Evolutionary conservation across 768 basidiomycete genomes (phyloP), one percentile per base, ranked within the genome.

Genomic region (Lentinula boryana): DNA sequence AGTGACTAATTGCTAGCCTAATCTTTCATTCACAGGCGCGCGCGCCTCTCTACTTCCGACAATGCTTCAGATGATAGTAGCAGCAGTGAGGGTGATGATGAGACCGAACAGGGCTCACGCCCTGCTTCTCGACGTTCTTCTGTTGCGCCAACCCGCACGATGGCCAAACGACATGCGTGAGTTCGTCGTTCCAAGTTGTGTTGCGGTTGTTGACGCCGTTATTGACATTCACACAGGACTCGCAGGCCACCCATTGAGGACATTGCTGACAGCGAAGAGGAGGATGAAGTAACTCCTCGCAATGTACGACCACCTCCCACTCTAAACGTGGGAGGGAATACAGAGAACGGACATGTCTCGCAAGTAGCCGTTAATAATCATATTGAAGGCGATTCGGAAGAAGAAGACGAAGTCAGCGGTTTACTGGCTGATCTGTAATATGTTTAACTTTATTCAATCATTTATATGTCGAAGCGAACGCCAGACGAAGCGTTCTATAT

Each of bases 131-230:
- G 35, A 15, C 38, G 36, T 15, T 43, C 36, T 3, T 56, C 55
- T 23, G 68, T 73, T 38, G 71, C 74, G 10, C 82, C 83, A n/a
- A 81, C 78, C 18, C 74, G 85, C 56, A 71, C 69, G 7, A 68
- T 87, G 65, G 87, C 87, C 2, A 81, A 78, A 68, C 75, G 87
- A 65, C 78, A 81, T 43, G 85, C 78, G 86, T 87, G 73, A 64
- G 85, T 72, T 5, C 10, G 15, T 58, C 12, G 9, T 13, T 50
- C 21, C 49, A n/a, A 7, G 38, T 49, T 48, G 38, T 51, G 41
- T 4, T 62, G n/a, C 15, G 32, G 13, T 31, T 23, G 5, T 23
- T 7, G 40, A 15, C 54, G 7, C 36, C 58, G 7, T 56, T 43
- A 16, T 23, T 57, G 23, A 21, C 6, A 9, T 18, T 4, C 58